Conservation (phyloP, 495 filamentous ascomycete genomes). For the Penicillium atrosanguineum region DNA sequence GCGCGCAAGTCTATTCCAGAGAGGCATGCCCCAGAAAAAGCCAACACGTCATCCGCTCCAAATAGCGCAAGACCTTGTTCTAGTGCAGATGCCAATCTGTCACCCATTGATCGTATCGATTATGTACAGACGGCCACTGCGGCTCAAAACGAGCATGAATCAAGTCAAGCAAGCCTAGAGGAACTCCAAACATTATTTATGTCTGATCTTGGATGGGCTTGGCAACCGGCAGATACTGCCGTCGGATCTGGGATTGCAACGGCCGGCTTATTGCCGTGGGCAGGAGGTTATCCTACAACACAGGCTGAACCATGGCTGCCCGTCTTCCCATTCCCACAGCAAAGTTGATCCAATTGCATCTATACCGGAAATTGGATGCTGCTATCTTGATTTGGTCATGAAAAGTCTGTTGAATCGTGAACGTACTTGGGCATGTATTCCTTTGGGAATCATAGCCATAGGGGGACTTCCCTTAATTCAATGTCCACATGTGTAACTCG, state of each 20-base stretch:
- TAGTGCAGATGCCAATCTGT: conserved; percentile 2
- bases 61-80: conserved; percentile 15
- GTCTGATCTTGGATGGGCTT: conserved; percentile 34
- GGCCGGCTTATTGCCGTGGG: conserved; percentile 29
- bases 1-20: conserved; percentile 31
- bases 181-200: conserved; percentile 32
- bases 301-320: conserved; percentile 28
- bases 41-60: conserved; percentile 15
- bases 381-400: neutral
- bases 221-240: conserved; percentile 34
- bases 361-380: neutral
- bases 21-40: conserved; percentile 30
- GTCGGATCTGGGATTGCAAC: conserved; percentile 28
- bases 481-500: too few species aligned
- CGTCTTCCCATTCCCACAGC: conserved; percentile 29
- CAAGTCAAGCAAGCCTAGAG: conserved; percentile 21
- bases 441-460: too few species aligned
- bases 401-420: neutral
- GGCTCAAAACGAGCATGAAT: neutral
- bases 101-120: neutral
- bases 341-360: conserved; percentile 2
- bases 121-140: neutral
- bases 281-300: conserved; percentile 21
- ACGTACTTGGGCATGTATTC: too few species aligned
- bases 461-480: too few species aligned